phyloP scores from a whole-genome alignment of 345 rosid genomes.

The Citropsis articulata region DNA sequence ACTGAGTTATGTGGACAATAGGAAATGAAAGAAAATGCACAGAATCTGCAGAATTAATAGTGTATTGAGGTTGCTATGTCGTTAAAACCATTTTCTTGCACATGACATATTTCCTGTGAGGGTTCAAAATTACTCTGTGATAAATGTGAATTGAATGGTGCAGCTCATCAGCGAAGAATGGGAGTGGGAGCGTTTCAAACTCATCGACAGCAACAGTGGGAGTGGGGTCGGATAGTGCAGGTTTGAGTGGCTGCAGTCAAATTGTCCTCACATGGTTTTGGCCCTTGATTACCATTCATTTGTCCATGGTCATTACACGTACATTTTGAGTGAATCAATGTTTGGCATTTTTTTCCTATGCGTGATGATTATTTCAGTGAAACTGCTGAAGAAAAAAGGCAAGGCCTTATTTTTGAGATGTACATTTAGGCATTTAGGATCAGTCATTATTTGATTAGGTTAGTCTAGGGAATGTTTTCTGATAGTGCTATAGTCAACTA shows the following conservation, averaged over 20 bases:
- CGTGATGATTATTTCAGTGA: neutral
- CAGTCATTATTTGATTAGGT: neutral
- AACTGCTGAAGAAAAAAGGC: neutral
- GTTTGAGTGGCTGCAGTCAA: slow-evolving; percentile 42
- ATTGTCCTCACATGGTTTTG: slow-evolving; percentile 28
- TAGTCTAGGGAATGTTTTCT: neutral
- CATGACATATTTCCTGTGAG: neutral
- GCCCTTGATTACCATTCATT: slow-evolving; percentile 14
- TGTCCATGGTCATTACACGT: slow-evolving; percentile 3
- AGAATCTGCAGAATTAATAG: neutral
- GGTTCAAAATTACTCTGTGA: neutral
- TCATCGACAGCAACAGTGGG: slow-evolving; percentile 36
- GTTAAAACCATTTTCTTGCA: neutral
- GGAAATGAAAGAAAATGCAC: neutral
- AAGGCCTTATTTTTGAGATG: neutral
- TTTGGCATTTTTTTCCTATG: neutral
- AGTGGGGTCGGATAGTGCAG: slow-evolving; percentile 40
- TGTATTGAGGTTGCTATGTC: neutral
- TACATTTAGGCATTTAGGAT: neutral
- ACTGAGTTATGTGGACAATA: neutral
- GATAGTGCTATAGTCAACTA: neutral
- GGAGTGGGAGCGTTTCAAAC: slow-evolving; percentile 38
- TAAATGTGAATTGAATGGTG: slow-evolving; percentile 17
- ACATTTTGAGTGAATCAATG: neutral
- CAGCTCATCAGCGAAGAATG: slow-evolving; percentile 53